These are phyloP conservation scores for Smallanthus sonchifolius DNA, from an alignment of 129 eudicot species.

Conservation along the genomic window DNA sequence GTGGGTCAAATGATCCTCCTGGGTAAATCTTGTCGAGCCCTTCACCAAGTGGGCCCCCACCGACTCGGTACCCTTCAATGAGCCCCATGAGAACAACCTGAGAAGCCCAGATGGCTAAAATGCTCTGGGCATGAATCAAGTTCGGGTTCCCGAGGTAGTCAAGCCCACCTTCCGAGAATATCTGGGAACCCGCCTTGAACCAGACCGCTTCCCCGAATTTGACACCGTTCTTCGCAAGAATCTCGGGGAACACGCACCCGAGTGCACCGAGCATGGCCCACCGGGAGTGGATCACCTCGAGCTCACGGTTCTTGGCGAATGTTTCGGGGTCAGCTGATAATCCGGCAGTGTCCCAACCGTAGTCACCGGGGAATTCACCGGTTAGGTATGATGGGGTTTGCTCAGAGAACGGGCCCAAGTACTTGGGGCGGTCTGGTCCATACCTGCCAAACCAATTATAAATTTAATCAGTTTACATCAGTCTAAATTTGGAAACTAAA, in stretches of 20 bases:
- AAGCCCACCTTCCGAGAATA: constrained; percentile 66
- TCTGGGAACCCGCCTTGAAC: constrained; percentile 78
- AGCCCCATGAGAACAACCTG: constrained; percentile 66
- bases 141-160: constrained; percentile 75
- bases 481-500: neutral
- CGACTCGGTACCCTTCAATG: constrained; percentile 66
- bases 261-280: constrained; percentile 85
- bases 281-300: constrained; percentile 68
- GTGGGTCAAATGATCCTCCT: constrained; percentile 67
- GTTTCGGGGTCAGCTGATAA: constrained; percentile 74
- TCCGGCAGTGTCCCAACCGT: constrained; percentile 79
- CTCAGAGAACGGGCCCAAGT: constrained; percentile 76
- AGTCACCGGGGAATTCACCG: constrained; percentile 80
- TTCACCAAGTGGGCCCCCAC: constrained; percentile 76
- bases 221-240: constrained; percentile 60
- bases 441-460: constrained; percentile 35
- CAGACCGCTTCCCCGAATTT: constrained; percentile 64
- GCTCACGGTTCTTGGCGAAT: constrained; percentile 75
- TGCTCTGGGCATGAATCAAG: constrained; percentile 70
- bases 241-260: constrained; percentile 71
- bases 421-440: constrained; percentile 69
- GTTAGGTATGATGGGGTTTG: constrained; percentile 76
- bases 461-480: neutral
- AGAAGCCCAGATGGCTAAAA: constrained; percentile 59
- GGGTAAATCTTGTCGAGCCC: constrained; percentile 59